Percentiles rank a stretch among this genome's conserved stretches.
Evolutionary conservation across 2,329 filamentous ascomycete species (phyloP).

Genomic region (Clonostachys byssicola): DNA sequence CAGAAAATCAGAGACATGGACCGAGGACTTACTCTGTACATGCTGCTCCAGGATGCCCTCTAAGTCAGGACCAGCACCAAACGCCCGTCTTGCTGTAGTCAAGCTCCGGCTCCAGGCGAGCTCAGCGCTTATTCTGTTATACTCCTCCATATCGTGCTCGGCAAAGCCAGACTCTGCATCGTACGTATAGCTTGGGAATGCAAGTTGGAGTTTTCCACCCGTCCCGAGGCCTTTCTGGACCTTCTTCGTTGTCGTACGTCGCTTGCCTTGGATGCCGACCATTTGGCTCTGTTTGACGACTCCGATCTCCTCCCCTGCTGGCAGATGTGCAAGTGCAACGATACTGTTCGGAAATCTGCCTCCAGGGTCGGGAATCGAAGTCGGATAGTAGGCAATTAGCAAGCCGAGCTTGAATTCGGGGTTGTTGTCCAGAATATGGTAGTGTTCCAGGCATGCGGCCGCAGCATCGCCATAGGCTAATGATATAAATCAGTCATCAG

Average conservation of each 20-base stretch:
- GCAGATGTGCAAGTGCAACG: constrained; percentile 31
- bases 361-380: constrained; percentile 34
- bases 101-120: constrained; percentile 68
- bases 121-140: constrained; percentile 58
- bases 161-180: constrained; percentile 62
- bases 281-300: constrained; percentile 36
- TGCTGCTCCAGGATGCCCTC: constrained; percentile 65
- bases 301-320: constrained; percentile 28
- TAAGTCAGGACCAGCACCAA: constrained; percentile 58
- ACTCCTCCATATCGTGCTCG: constrained; percentile 65
- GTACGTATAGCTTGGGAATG: constrained; percentile 34
- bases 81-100: constrained; percentile 53
- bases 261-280: constrained; percentile 38
- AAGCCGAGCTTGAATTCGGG: constrained; percentile 33
- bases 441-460: constrained; percentile 35
- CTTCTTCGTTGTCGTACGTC: constrained; percentile 21
- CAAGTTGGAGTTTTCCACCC: constrained; percentile 25
- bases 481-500: not conserved
- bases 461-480: constrained; percentile 38
- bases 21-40: constrained; percentile 35
- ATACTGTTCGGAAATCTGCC: constrained; percentile 33
- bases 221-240: constrained; percentile 29
- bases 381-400: constrained; percentile 40
- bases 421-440: constrained; percentile 38
- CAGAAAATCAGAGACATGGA: not conserved